These are phyloP conservation scores for Macrolepiota dolichaula DNA, from an alignment of 768 basidiomycete genomes.

Conservation along the genomic window DNA sequence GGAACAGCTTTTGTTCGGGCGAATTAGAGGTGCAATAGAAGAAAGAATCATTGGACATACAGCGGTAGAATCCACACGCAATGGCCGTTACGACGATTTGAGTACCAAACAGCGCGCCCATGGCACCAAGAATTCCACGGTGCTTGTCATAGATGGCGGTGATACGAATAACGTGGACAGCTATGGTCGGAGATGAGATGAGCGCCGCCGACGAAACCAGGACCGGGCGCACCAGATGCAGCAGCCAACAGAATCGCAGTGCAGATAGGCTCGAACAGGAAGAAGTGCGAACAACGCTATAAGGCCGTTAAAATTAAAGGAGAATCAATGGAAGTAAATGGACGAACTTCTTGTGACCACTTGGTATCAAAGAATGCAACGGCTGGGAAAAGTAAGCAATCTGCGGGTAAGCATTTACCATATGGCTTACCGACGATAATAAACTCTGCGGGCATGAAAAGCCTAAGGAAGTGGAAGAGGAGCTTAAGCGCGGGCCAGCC, in stretches of 20 bases:
- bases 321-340: not conserved
- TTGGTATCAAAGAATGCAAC: conserved; percentile 84
- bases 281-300: conserved; percentile 57
- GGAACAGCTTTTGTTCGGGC: conserved; percentile 51
- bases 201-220: not conserved
- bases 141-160: conserved; percentile 76
- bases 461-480: conserved; percentile 68
- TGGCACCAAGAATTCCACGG: conserved; percentile 45
- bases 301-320: conserved; percentile 28
- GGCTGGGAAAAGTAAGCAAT: conserved; percentile 36
- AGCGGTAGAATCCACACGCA: conserved; percentile 75
- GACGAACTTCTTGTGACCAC: conserved; percentile 51
- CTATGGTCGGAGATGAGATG: conserved; percentile 24
- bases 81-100: conserved; percentile 75
- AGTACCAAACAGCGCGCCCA: conserved; percentile 58
- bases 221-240: conserved; percentile 44
- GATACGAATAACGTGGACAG: conserved; percentile 73
- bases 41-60: conserved; percentile 32
- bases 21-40: conserved; percentile 1
- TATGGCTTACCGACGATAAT: conserved; percentile 57
- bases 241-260: conserved; percentile 79
- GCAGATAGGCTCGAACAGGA: conserved; percentile 83
- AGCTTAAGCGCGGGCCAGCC: conserved; percentile 79
- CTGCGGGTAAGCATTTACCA: not conserved
- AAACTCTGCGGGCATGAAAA: conserved; percentile 81